Conservation (phyloP, 345 rosid genomes). For the Citrus glauca region DNA sequence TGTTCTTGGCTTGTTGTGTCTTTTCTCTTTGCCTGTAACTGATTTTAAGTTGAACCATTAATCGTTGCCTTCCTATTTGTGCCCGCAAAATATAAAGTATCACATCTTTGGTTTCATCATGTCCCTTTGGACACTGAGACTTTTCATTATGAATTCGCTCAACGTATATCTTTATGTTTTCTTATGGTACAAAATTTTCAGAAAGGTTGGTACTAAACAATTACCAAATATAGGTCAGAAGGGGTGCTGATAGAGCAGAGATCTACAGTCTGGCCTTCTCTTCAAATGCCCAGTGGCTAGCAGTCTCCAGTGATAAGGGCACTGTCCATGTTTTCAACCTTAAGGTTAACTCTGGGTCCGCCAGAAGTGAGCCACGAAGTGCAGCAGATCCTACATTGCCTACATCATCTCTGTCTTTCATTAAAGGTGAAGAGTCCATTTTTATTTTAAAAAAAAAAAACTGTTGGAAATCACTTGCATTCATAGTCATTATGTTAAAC, state of each 20-base stretch:
- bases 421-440: conserved; percentile 50
- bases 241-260: conserved; percentile 99
- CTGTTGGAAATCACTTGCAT: not conserved
- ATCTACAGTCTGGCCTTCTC: conserved; percentile 95
- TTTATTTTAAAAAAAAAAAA: not conserved
- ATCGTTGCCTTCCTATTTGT: not conserved
- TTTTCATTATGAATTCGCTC: not conserved
- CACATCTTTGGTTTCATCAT: not conserved
- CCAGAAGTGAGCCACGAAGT: conserved; percentile 42
- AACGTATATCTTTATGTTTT: not conserved
- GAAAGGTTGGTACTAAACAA: not conserved
- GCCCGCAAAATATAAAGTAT: not conserved
- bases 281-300: conserved; percentile 77
- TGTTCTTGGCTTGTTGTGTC: not conserved
- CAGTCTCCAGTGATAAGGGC: conserved; percentile 98
- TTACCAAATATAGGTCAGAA: conserved; percentile 59
- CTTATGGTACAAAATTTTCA: not conserved
- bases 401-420: conserved; percentile 66
- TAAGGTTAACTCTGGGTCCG: conserved; percentile 58
- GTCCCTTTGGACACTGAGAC: not conserved
- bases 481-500: not conserved
- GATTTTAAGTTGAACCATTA: not conserved
- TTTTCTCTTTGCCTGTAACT: not conserved
- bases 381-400: conserved; percentile 38
- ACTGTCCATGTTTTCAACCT: conserved; percentile 95